Base-by-base conservation (phyloP, 1,284 basidiomycete genomes). In the Malassezia caprae region DNA sequence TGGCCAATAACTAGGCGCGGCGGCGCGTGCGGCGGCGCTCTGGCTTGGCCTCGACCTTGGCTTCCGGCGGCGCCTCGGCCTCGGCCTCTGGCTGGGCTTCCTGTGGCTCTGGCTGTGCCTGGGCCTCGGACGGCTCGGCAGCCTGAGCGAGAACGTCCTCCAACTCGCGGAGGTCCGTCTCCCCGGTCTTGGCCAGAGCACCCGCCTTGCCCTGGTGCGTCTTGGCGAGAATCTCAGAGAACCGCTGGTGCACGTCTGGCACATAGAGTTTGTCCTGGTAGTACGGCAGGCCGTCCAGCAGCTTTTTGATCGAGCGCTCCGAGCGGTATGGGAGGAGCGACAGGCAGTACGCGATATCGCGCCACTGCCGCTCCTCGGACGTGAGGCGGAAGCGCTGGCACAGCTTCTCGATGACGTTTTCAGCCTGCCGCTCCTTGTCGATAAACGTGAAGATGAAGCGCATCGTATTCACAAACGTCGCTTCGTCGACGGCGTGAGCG, bases 321-420 rank as follows among this genome's bases (percentile, higher is more conserved):
- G 88, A 91, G 76, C 96, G 96, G 84, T 89, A 99, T 0, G 90
- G 91, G 26, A 98, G 79, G 3, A 96, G 77, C 0, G 90, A 90
- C 3, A 99, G 78, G 75, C 94, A 99, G 77, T 85, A 96, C 0
- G 91, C 88, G 60, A 98, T 91, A 69, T 99, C 93, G 31, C 89
- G 83, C 93, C 94, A 99, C 75, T 96, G 93, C 23, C 93, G 80
- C 26, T 88, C 82, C 24, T 93, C 89, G 37, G 87, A 85, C 0
- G 88, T 84, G 5, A 90, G 78, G 15, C 88, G 82, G 84, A 96
- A 96, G 32, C 72, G 58, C 53, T 74, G 72, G 44, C 72, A 74
- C n/a, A 74, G 63, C 64, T 74, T 74, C 52, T 74, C 72, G 11
- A 74, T 67, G 12, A 74, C 70, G 32, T 73, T 74, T 48, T 74